Conservation (phyloP, 2,329 filamentous ascomycete genomes). For the Colletotrichum karsti region DNA sequence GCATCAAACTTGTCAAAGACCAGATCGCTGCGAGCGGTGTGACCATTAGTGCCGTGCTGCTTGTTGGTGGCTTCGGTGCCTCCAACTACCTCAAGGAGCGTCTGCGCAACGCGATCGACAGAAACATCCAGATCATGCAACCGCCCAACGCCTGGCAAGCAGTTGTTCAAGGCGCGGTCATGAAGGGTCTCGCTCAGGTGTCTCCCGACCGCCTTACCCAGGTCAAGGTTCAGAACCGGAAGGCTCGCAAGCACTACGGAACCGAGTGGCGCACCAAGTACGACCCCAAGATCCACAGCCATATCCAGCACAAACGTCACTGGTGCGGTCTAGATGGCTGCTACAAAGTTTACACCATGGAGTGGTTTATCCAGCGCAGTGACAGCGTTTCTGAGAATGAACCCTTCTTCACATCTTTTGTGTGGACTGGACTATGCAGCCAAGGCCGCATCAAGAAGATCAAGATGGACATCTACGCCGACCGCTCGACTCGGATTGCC, state of each 20-base stretch:
- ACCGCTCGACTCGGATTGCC: constrained; percentile 38
- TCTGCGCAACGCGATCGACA: constrained; percentile 44
- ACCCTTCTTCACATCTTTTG: constrained; percentile 43
- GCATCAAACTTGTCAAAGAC: constrained; percentile 52
- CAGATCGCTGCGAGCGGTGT: constrained; percentile 51
- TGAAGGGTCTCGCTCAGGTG: constrained; percentile 53
- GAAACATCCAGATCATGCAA: constrained; percentile 52
- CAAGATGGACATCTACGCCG: constrained; percentile 45
- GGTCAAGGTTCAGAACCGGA: constrained; percentile 56
- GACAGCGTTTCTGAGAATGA: constrained; percentile 49
- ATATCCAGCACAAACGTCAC: constrained; percentile 40
- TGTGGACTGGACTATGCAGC: constrained; percentile 40
- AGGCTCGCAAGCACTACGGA: constrained; percentile 80
- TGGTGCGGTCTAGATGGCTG: constrained; percentile 47
- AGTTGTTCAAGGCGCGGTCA: constrained; percentile 59
- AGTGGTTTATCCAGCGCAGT: constrained; percentile 52
- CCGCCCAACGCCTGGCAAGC: constrained; percentile 59
- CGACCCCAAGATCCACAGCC: constrained; percentile 74
- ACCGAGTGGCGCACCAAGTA: constrained; percentile 84
- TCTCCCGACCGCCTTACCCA: constrained; percentile 42
- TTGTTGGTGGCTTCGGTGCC: constrained; percentile 59
- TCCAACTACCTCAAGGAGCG: constrained; percentile 53
- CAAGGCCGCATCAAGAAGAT: constrained; percentile 43
- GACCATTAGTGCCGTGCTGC: constrained; percentile 53
- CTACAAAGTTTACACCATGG: constrained; percentile 48